phyloP scores from a whole-genome alignment of 2,329 filamentous ascomycete species.

The Ophioceras dolichostomum region DNA sequence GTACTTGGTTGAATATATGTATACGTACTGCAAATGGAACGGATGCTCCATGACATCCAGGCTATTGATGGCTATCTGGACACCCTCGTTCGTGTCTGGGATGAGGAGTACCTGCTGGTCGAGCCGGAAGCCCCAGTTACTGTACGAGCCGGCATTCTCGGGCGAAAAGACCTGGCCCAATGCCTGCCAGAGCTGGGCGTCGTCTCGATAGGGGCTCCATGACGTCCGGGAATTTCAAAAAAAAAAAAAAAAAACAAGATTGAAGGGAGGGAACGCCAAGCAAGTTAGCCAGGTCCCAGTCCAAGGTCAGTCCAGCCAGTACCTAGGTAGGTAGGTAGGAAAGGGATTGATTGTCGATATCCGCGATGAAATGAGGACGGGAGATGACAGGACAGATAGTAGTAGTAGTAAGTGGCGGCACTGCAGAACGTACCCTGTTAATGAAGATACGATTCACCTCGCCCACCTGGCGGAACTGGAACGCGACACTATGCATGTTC shows the following conservation, averaged over 20 bases:
- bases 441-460: slow-evolving; percentile 23
- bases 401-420: background rate
- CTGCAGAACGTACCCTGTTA: slow-evolving; percentile 18
- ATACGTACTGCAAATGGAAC: slow-evolving; percentile 26
- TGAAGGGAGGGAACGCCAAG: too few species aligned
- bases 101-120: slow-evolving; percentile 23
- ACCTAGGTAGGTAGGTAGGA: too few species aligned
- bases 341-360: too few species aligned
- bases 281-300: too few species aligned
- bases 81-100: slow-evolving; percentile 16
- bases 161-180: background rate
- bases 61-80: slow-evolving; percentile 24
- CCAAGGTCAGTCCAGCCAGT: too few species aligned
- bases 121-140: too few species aligned
- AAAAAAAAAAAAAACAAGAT: too few species aligned
- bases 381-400: too few species aligned
- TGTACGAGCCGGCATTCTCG: too few species aligned
- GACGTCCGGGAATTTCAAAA: too few species aligned
- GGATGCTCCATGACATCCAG: slow-evolving; percentile 25
- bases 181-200: slow-evolving; percentile 4
- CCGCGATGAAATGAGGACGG: too few species aligned
- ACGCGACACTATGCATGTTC: slow-evolving; percentile 17
- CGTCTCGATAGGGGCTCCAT: slow-evolving; percentile 1
- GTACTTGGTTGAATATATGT: too few species aligned
- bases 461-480: slow-evolving; percentile 21